Percentiles rank a stretch among this genome's conserved stretches.
Evolutionary conservation across 2,329 filamentous ascomycete species (phyloP).

Genomic region (Calonectria hawksworthii): DNA sequence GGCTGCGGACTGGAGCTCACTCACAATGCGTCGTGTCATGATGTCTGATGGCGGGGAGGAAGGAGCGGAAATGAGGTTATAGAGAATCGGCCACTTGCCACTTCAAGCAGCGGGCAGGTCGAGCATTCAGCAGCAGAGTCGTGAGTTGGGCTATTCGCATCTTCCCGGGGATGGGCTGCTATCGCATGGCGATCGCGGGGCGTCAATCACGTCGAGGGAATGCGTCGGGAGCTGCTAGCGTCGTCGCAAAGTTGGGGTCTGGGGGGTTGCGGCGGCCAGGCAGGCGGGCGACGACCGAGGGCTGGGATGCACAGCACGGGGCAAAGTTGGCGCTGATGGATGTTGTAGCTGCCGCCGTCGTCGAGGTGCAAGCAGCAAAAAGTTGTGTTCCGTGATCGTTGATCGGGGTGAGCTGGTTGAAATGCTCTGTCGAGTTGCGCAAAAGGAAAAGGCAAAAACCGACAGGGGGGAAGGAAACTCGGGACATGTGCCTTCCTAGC

Average conservation of each 20-base stretch:
- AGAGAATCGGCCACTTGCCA: conserved; percentile 27
- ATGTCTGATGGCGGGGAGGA: conserved; percentile 30
- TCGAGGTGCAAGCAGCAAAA: neutral
- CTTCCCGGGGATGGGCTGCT: conserved; percentile 41
- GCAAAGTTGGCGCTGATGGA: neutral
- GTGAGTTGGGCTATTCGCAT: conserved; percentile 44
- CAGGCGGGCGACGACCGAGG: neutral
- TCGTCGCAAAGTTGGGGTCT: conserved; percentile 21
- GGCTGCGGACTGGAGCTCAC: conserved; percentile 27
- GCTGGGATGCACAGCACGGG: neutral
- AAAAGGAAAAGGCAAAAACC: neutral
- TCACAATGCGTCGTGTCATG: conserved; percentile 57
- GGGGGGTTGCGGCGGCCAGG: neutral
- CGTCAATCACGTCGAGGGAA: conserved; percentile 26
- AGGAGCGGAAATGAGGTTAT: neutral
- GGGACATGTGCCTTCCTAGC: conserved; percentile 5
- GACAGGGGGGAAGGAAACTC: conserved; percentile 13
- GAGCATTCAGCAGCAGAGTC: conserved; percentile 39
- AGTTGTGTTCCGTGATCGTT: neutral
- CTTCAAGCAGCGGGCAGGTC: conserved; percentile 36
- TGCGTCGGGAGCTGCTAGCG: conserved; percentile 20
- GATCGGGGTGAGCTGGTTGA: neutral
- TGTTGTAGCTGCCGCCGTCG: neutral
- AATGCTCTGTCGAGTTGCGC: neutral
- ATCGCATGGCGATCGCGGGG: conserved; percentile 42